phyloP scores from a whole-genome alignment of 805 yeast genomes.

The Wickerhamiella australiensis region DNA sequence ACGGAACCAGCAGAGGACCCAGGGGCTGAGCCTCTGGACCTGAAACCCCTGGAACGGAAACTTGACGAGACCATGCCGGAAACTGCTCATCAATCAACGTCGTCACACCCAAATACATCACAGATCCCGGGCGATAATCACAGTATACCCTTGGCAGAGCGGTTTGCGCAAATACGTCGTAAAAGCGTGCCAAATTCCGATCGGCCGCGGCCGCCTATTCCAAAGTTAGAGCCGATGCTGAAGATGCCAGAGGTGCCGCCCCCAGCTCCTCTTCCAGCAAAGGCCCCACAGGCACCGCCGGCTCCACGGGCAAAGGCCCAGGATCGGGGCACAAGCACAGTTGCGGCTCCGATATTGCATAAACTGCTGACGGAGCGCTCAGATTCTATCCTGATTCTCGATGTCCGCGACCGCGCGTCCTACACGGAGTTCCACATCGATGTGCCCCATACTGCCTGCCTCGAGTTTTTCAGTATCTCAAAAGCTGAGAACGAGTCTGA shows the following conservation, averaged over 20 bases:
- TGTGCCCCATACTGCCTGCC: slow-evolving; percentile 47
- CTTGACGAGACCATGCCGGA: not conserved
- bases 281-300: no score
- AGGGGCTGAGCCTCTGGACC: no score
- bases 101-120: no score
- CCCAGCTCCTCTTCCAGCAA: not conserved
- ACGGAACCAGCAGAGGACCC: not conserved
- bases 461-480: slow-evolving; percentile 58
- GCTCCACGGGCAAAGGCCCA: no score
- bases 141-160: not conserved
- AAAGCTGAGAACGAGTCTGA: slow-evolving; percentile 46
- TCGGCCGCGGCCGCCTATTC: slow-evolving; percentile 2
- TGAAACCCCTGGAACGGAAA: not conserved
- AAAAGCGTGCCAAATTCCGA: not conserved
- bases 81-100: no score
- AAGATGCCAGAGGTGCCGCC: not conserved
- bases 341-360: slow-evolving; percentile 1
- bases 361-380: slow-evolving; percentile 3
- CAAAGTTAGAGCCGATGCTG: not conserved
- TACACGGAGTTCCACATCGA: slow-evolving; percentile 55
- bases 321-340: not conserved
- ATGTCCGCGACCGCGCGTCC: slow-evolving; percentile 50
- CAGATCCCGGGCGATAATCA: no score
- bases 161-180: slow-evolving; percentile 1
- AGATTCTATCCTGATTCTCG: slow-evolving; percentile 46